phyloP scores from a whole-genome alignment of 2,329 filamentous ascomycete species.

The Lachnellula suecica region DNA sequence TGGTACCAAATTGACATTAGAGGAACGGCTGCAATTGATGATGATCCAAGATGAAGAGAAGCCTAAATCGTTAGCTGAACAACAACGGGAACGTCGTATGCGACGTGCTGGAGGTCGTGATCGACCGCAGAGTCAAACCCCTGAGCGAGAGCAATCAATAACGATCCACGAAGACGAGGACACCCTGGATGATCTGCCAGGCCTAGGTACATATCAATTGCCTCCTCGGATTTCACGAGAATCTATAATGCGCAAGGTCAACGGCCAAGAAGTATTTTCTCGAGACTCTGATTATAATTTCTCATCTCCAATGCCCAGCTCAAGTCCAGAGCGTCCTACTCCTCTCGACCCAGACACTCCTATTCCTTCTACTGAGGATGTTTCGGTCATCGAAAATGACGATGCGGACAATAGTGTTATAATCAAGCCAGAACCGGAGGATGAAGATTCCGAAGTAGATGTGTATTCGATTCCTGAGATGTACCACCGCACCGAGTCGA shows the following conservation, averaged over 20 bases:
- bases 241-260: conserved; percentile 86
- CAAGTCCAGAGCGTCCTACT: conserved; percentile 56
- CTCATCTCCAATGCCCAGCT: conserved; percentile 59
- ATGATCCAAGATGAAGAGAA: conserved; percentile 71
- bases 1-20: conserved; percentile 75
- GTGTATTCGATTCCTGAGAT: conserved; percentile 68
- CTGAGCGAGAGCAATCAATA: conserved; percentile 25
- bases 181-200: conserved; percentile 57
- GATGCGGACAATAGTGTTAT: conserved; percentile 55
- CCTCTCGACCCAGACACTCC: conserved; percentile 84
- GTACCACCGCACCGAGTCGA: conserved; percentile 54
- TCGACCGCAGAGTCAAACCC: conserved; percentile 30
- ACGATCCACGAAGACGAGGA: conserved; percentile 56
- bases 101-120: conserved; percentile 58
- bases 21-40: conserved; percentile 85
- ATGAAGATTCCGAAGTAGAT: conserved; percentile 62
- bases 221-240: conserved; percentile 86
- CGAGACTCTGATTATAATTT: conserved; percentile 63
- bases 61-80: conserved; percentile 59
- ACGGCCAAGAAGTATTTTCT: conserved; percentile 56
- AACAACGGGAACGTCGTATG: conserved; percentile 68
- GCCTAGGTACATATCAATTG: conserved; percentile 60
- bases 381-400: conserved; percentile 54
- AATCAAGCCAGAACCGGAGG: conserved; percentile 63
- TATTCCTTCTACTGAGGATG: conserved; percentile 80